Percentiles rank a stretch among this genome's conserved stretches.
Evolutionary conservation across 768 basidiomycete species (phyloP).

Genomic region (Porphyrellus cyaneotinctus): DNA sequence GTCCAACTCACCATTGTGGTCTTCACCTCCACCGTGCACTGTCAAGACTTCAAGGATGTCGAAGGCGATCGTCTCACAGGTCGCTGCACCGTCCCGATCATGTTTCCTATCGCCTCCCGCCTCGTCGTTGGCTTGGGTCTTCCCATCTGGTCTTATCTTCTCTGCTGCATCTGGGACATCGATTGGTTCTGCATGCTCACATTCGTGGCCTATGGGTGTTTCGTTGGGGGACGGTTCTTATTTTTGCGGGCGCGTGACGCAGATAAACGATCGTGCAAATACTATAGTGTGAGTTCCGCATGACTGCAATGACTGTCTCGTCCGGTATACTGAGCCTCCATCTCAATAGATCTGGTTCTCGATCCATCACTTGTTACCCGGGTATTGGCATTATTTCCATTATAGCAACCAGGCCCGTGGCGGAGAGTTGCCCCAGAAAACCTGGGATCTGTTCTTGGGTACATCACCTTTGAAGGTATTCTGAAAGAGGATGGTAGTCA

Average conservation of each 20-base stretch:
- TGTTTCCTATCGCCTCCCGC: conserved; percentile 36
- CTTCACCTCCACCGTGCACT: conserved; percentile 45
- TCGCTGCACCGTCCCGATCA: conserved; percentile 43
- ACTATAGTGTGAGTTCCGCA: conserved; percentile 32
- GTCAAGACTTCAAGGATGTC: conserved; percentile 46
- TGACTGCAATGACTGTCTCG: neutral
- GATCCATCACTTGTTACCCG: conserved; percentile 33
- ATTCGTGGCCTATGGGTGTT: conserved; percentile 31
- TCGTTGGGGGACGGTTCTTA: conserved; percentile 35
- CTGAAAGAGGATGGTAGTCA: neutral
- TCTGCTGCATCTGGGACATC: conserved; percentile 36
- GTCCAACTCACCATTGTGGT: conserved; percentile 36
- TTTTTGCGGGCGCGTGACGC: conserved; percentile 22
- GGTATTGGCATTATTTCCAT: conserved; percentile 35
- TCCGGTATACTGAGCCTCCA: neutral
- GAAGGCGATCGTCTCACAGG: conserved; percentile 37
- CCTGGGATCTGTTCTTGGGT: conserved; percentile 17
- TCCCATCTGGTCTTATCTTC: conserved; percentile 35
- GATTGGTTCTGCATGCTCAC: conserved; percentile 20
- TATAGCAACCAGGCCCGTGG: conserved; percentile 4
- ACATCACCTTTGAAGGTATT: conserved; percentile 2
- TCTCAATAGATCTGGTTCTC: conserved; percentile 34
- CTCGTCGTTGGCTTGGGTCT: conserved; percentile 32
- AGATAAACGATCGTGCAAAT: conserved; percentile 36
- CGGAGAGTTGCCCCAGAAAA: conserved; percentile 16